Evolutionary conservation across 179 eudicot species (phyloP), one percentile per base, ranked within the genome.

Genomic region (Corrigiola litoralis): DNA sequence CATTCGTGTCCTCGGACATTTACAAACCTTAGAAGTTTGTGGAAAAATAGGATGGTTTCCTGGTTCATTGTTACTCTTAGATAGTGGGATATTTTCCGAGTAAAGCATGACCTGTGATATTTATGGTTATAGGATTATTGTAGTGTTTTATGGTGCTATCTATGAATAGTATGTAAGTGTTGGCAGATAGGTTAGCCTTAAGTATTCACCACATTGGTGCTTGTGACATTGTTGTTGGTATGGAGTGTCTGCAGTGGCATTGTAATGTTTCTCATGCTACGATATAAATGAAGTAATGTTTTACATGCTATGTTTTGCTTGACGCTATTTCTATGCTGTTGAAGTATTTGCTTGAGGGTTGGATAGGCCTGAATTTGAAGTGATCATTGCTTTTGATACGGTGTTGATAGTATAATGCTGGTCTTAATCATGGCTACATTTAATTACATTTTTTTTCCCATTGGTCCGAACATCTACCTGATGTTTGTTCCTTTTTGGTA

Each of bases 391-490:
- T 5, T 37, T 1, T 46, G 62, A 38, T 25, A 33, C 33, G 42
- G 10, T 29, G 56, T 11, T 36, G 14, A 55, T 68, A 16, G 21
- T 61, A 8, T 59, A 68, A 62, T 67, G 63, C 36, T 31, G 55
- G 25, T 31, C 14, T 13, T 17, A 55, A 18, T 7, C 14, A 11
- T 42, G 18, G 25, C 9, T 47, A 11, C 16, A 23, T 4, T 28
- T 31, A 7, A 2, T 59, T 11, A 33, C 36, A 16, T 37, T 37
- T 9, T 48, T 31, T 28, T 44, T 25, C 32, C 25, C 10, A 34
- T 71, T 14, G 36, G 23, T 6, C 38, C 27, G 18, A 45, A 18
- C n/a, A 42, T n/a, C 41, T 45, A 10, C 24, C 17, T 66, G 20
- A 66, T 56, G 40, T 34, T 63, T 54, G 16, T 7, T 57, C 31